Percentiles rank a stretch among this genome's conserved stretches.
Conservation (phyloP, 495 filamentous ascomycete genomes). For the Penicillium fimorum region DNA sequence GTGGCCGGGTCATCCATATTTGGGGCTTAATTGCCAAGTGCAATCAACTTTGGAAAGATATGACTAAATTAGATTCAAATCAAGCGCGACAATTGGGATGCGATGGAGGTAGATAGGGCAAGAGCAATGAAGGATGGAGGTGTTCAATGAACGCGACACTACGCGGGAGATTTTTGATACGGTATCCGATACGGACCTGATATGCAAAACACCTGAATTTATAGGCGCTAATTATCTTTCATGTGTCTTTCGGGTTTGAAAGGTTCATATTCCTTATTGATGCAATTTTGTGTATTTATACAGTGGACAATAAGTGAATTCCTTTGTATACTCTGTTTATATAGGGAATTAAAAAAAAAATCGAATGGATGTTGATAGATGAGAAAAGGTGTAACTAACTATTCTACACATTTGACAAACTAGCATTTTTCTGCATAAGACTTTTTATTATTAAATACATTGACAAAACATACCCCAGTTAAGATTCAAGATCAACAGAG, state of each 20-base stretch:
- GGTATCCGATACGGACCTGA: constrained; percentile 15
- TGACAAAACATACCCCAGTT: not conserved
- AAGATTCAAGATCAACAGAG: not conserved
- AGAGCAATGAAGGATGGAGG: constrained; percentile 21
- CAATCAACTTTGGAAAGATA: constrained; percentile 8
- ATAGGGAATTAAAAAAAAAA: not conserved
- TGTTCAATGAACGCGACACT: constrained; percentile 27
- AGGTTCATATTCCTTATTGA: not conserved
- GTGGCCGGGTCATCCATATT: constrained; percentile 65
- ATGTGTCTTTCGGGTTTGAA: not conserved
- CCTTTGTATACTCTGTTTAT: not conserved
- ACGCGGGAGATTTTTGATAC: constrained; percentile 43
- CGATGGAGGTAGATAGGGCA: constrained; percentile 12
- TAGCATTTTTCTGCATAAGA: no score
- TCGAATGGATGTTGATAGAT: not conserved
- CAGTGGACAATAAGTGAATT: not conserved
- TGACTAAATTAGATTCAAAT: constrained; percentile 8
- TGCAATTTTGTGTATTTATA: not conserved
- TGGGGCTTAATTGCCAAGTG: constrained; percentile 17
- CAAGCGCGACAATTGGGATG: constrained; percentile 19
- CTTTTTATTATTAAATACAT: not conserved
- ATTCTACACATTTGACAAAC: not conserved
- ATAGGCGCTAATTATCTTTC: constrained; percentile 6
- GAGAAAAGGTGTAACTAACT: not conserved
- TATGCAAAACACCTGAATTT: constrained; percentile 27